Conservation (phyloP, 345 rosid species). For the Syzygium aromaticum region DNA sequence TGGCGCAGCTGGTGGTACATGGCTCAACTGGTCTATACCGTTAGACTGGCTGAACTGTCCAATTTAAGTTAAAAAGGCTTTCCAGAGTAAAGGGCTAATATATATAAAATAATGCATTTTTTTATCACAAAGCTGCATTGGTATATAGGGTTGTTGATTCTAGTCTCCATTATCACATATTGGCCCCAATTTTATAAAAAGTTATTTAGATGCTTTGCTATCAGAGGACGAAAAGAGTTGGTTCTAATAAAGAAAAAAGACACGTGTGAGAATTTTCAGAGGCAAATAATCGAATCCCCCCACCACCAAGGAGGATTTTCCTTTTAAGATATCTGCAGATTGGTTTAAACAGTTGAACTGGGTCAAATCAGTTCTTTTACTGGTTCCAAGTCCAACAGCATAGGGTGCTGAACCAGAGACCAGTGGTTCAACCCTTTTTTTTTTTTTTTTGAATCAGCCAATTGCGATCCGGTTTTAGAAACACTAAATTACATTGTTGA, state of each 20-base stretch:
- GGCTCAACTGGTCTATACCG: not conserved
- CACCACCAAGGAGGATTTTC: not conserved
- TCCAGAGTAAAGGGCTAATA: not conserved
- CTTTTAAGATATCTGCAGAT: not conserved
- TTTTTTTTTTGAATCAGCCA: not conserved
- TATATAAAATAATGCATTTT: not conserved
- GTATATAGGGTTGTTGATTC: not conserved
- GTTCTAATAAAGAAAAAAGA: not conserved
- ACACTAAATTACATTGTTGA: not conserved
- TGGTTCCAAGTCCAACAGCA: not conserved
- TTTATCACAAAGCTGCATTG: not conserved
- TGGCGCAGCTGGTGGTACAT: not conserved
- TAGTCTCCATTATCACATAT: not conserved
- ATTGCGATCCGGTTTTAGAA: not conserved
- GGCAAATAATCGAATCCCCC: not conserved
- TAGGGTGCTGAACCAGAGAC: not conserved
- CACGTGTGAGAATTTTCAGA: not conserved
- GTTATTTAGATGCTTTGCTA: not conserved
- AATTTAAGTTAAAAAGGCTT: conserved; percentile 2
- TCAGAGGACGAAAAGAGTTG: not conserved
- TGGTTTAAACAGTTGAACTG: not conserved
- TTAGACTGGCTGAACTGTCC: not conserved
- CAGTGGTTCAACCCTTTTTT: not conserved
- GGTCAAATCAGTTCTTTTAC: not conserved
- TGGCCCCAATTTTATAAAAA: not conserved